These are phyloP conservation scores for Rhodotorula mucilaginosa DNA, from an alignment of 1,284 basidiomycete genomes.

Conservation along the genomic window DNA sequence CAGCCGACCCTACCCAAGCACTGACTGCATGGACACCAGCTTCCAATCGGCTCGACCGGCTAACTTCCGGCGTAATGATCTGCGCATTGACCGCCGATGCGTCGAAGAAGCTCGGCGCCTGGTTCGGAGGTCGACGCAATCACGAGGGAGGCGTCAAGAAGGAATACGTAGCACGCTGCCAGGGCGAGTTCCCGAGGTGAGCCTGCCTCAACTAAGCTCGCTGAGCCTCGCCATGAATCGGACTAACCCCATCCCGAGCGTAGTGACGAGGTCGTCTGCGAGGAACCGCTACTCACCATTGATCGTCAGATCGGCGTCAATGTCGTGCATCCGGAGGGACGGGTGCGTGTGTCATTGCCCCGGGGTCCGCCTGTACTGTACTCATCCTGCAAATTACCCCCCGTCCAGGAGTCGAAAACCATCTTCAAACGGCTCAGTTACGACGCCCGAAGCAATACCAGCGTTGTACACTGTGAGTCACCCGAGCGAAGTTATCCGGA, in stretches of 20 bases:
- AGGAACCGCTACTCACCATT: constrained; percentile 83
- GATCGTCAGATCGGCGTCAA: constrained; percentile 60
- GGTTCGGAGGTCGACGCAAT: constrained; percentile 59
- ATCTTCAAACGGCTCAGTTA: constrained; percentile 84
- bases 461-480: constrained; percentile 71
- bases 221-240: background rate
- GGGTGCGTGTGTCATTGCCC: constrained; percentile 56
- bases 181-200: constrained; percentile 77
- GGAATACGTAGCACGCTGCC: constrained; percentile 84
- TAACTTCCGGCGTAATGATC: constrained; percentile 96
- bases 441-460: constrained; percentile 75
- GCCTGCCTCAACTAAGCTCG: constrained; percentile 45
- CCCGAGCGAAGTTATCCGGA: too few species aligned
- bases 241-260: background rate
- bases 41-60: constrained; percentile 87
- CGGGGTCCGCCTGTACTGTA: background rate
- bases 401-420: constrained; percentile 75
- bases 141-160: constrained; percentile 74
- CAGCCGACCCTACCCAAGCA: background rate
- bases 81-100: constrained; percentile 72
- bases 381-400: background rate
- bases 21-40: constrained; percentile 56
- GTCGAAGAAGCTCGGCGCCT: constrained; percentile 69
- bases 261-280: constrained; percentile 75
- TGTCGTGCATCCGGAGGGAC: constrained; percentile 81